Percentiles rank a stretch among this genome's conserved stretches.
Evolutionary conservation across 306 rosid genomes (phyloP).

Genomic region (Sicyos baderoa): DNA sequence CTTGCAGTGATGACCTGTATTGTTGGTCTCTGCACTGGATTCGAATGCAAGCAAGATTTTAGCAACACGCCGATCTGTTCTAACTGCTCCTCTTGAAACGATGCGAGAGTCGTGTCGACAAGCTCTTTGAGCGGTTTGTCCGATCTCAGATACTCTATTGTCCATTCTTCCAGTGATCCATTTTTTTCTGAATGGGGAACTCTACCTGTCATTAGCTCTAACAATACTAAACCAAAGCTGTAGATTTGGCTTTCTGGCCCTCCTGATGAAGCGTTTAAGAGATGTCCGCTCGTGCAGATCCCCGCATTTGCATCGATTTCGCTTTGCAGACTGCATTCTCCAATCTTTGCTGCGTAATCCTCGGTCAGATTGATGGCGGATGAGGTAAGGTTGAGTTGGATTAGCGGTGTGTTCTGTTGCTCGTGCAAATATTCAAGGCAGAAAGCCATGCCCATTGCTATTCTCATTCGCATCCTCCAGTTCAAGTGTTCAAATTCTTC

Average conservation of each 20-base stretch:
- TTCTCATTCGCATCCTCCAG: slow-evolving; percentile 75
- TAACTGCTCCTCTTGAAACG: slow-evolving; percentile 50
- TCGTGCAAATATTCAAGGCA: slow-evolving; percentile 81
- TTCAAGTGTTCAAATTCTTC: slow-evolving; percentile 92
- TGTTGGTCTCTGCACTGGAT: slow-evolving; percentile 44
- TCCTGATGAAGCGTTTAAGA: slow-evolving; percentile 28
- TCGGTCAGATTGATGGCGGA: slow-evolving; percentile 57
- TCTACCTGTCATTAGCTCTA: slow-evolving; percentile 73
- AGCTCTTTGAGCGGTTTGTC: slow-evolving; percentile 41
- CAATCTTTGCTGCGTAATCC: slow-evolving; percentile 73
- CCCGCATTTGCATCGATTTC: slow-evolving; percentile 35
- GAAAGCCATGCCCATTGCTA: slow-evolving; percentile 75
- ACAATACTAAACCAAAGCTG: slow-evolving; percentile 64
- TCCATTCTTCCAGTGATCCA: slow-evolving; percentile 55
- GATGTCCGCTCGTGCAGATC: slow-evolving; percentile 25
- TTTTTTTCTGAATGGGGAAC: slow-evolving; percentile 55
- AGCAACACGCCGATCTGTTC: slow-evolving; percentile 48
- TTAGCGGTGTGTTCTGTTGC: slow-evolving; percentile 44
- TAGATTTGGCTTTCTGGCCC: slow-evolving; percentile 52
- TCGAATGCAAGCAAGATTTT: slow-evolving; percentile 43
- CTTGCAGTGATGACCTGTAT: slow-evolving; percentile 51
- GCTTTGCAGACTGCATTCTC: slow-evolving; percentile 52
- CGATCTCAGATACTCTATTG: slow-evolving; percentile 43
- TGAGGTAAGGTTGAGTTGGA: slow-evolving; percentile 54
- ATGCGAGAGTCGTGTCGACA: slow-evolving; percentile 62